Evolutionary conservation across 1,284 basidiomycete species (phyloP).

Genomic region (Pseudozyma hubeiensis): DNA sequence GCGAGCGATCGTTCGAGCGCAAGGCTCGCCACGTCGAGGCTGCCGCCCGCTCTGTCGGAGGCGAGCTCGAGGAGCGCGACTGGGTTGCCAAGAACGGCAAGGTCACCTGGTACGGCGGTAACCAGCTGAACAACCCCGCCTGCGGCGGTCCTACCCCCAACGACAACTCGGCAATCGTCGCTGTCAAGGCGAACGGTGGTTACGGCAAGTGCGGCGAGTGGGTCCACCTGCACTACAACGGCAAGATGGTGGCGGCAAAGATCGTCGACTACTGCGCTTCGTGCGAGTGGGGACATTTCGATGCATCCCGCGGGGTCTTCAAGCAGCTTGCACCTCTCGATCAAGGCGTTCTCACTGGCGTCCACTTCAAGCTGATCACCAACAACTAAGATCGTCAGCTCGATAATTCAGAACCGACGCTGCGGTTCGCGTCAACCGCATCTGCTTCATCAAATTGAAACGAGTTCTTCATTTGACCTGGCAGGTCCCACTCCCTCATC

Average conservation of each 20-base stretch:
- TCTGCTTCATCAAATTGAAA: too few relatives aligned
- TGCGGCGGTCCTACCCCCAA: constrained; percentile 61
- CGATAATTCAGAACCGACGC: too few relatives aligned
- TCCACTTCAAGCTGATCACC: constrained; percentile 57
- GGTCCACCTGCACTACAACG: constrained; percentile 57
- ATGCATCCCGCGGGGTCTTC: constrained; percentile 59
- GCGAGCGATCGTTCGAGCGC: constrained; percentile 52
- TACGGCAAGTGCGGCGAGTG: constrained; percentile 62
- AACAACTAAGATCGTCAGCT: constrained; percentile 15
- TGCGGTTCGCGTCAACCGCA: too few relatives aligned
- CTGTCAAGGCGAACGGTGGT: constrained; percentile 55
- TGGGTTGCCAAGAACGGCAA: constrained; percentile 47
- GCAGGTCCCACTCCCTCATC: too few relatives aligned
- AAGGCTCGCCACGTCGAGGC: constrained; percentile 54
- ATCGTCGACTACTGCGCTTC: constrained; percentile 59
- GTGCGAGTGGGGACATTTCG: constrained; percentile 59
- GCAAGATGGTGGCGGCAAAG: constrained; percentile 57
- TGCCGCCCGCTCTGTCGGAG: constrained; percentile 9
- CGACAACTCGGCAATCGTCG: constrained; percentile 55
- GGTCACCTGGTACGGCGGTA: constrained; percentile 62
- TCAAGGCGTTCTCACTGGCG: constrained; percentile 53
- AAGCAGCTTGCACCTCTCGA: constrained; percentile 50
- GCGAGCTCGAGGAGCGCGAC: constrained; percentile 45
- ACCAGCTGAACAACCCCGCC: constrained; percentile 59
- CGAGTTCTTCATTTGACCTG: too few relatives aligned